Conservation (phyloP, 192 early-diverging fungal genomes). For the Pilaira anomala region DNA sequence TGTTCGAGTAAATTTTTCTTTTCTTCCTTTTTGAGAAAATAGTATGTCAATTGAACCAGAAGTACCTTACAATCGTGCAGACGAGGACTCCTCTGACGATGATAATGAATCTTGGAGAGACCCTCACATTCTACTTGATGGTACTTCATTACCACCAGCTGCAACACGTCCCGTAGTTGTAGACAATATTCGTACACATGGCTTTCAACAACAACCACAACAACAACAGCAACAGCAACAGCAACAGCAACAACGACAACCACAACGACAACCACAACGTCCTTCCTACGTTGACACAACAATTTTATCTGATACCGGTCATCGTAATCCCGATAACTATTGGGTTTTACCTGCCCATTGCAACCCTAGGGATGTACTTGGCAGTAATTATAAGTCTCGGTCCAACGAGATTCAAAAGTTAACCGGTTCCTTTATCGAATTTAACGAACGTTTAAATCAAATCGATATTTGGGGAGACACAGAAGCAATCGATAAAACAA, state of each 20-base stretch:
- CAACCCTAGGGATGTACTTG: constrained; percentile 22
- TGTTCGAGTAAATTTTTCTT: no score
- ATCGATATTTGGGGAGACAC: constrained; percentile 42
- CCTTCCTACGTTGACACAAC: no score
- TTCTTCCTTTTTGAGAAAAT: no score
- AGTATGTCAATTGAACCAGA: constrained; percentile 9
- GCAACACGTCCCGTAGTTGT: no score
- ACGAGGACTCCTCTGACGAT: not conserved
- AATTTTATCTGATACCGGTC: no score
- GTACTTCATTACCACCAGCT: no score
- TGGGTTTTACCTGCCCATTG: constrained; percentile 32
- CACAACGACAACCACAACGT: no score
- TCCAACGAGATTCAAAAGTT: constrained; percentile 24
- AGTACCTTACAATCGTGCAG: not conserved
- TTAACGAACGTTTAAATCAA: constrained; percentile 33
- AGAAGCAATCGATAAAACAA: constrained; percentile 19
- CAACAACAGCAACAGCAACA: no score
- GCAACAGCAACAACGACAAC: no score
- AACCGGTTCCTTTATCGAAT: constrained; percentile 29
- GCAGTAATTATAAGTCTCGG: constrained; percentile 7
- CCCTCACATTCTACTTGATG: not conserved
- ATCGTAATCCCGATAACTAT: constrained; percentile 31
- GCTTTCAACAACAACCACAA: no score
- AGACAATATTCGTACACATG: no score
- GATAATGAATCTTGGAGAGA: not conserved